Percentiles rank a stretch among this genome's conserved stretches.
These are phyloP conservation scores for Aspergillus pseudoglaucus DNA, from an alignment of 2,329 filamentous ascomycete species.

Conservation along the genomic window DNA sequence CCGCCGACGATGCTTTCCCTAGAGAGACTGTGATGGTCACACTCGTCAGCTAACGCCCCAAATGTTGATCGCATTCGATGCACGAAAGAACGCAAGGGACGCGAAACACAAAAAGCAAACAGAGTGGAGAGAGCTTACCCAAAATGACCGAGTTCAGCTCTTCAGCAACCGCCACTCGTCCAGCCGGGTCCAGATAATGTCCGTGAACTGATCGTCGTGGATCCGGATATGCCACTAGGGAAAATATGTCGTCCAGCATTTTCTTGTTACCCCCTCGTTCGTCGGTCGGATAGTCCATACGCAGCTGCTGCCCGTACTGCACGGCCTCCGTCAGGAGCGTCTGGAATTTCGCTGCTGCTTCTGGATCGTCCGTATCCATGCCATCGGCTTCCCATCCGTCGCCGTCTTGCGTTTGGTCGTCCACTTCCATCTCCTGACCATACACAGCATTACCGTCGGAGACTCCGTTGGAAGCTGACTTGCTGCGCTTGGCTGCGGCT, in stretches of 20 bases:
- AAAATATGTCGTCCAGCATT: constrained; percentile 76
- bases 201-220: constrained; percentile 70
- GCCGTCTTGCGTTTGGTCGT: constrained; percentile 41
- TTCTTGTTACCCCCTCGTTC: constrained; percentile 63
- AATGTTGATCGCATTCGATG: too few relatives aligned
- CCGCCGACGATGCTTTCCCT: constrained; percentile 80
- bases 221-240: constrained; percentile 78
- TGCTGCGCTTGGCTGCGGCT: constrained; percentile 29
- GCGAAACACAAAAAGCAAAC: not conserved
- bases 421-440: constrained; percentile 53
- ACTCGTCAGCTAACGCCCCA: too few relatives aligned
- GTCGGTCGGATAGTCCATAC: constrained; percentile 69
- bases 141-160: constrained; percentile 91
- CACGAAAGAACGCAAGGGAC: constrained; percentile 1
- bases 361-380: constrained; percentile 51
- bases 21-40: constrained; percentile 60
- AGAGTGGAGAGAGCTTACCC: constrained; percentile 48
- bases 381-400: constrained; percentile 37
- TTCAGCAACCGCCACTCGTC: constrained; percentile 74
- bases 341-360: constrained; percentile 31
- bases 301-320: constrained; percentile 70
- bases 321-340: constrained; percentile 64
- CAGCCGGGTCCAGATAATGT: constrained; percentile 68
- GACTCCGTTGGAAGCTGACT: constrained; percentile 30
- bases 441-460: constrained; percentile 41